Base-by-base conservation (phyloP, 768 basidiomycete genomes). In the Gymnopilus junonius region DNA sequence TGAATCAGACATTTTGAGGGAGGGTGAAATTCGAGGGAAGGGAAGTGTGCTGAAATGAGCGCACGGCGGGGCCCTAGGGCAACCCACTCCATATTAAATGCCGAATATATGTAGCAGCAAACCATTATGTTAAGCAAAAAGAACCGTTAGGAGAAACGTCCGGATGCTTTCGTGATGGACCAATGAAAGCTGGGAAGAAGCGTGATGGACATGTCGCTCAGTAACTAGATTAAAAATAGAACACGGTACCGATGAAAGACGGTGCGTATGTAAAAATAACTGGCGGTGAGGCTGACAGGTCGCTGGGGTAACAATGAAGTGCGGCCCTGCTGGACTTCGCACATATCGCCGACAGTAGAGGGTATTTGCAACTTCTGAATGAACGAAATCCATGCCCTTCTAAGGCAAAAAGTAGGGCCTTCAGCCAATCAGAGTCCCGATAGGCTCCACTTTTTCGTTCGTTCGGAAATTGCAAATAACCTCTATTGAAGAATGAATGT, bases 1-100 rank as follows among this genome's bases (percentile, higher is more conserved):
- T 12, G 58, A 59, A 27, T 50, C 45, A 48, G 46, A 21, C 58
- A 59, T 59, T 46, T 35, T 35, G 42, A 21, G 56, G 23, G 37
- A 37, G 11, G 23, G 34, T 39, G 35, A 21, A 40, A 14, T 25
- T n/a, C 34, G 35, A 34, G 15, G n/a, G 34, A 25, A 39, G 21
- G 23, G 29, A 17, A 15, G 23, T 55, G 35, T 35, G 37, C 37
- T 29, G 54, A 25, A 55, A 14, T 27, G 35, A 23, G 54, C 54
- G 37, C 48, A 20, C 7, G n/a, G 45, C 23, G 21, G 7, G 45
- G 45, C 20, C 20, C 20, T 43, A 35, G 42, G 20, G 27, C 8
- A 14, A 32, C 31, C 48, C 29, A 29, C n/a, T 51, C 31, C 48
- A 31, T 32, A 35, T n/a, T 51, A 32, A 29, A 29, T 32, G 29